phyloP scores from a whole-genome alignment of 1,139 yeast genomes.

The Diutina siamensis region DNA sequence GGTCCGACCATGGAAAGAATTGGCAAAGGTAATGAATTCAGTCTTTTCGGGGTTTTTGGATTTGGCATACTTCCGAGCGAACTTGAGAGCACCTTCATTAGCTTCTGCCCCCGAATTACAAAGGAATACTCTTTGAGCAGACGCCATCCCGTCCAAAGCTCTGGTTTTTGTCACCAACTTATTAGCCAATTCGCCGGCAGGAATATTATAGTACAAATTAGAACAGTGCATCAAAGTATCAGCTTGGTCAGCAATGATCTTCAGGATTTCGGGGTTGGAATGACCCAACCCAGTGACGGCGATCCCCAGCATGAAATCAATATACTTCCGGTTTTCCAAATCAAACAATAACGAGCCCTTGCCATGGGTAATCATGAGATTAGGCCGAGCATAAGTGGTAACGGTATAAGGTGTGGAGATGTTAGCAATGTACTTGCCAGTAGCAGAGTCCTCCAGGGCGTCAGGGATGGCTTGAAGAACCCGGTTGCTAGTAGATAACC shows the following conservation, averaged over 20 bases:
- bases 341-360: constrained; percentile 70
- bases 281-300: constrained; percentile 97
- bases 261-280: constrained; percentile 59
- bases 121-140: constrained; percentile 75
- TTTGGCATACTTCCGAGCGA: constrained; percentile 82
- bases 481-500: neutral
- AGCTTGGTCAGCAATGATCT: constrained; percentile 63
- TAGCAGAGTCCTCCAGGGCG: neutral
- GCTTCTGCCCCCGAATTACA: constrained; percentile 96
- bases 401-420: constrained; percentile 47
- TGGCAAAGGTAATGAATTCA: constrained; percentile 75
- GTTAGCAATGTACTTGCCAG: neutral
- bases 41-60: constrained; percentile 40
- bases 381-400: constrained; percentile 77
- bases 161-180: constrained; percentile 60
- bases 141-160: constrained; percentile 63
- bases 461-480: neutral
- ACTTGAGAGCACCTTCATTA: constrained; percentile 92
- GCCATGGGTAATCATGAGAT: constrained; percentile 57
- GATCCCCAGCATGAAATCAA: constrained; percentile 91
- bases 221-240: constrained; percentile 69
- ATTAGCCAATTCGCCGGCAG: constrained; percentile 71
- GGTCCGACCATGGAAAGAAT: constrained; percentile 91
- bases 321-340: constrained; percentile 60
- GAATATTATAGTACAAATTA: constrained; percentile 73